phyloP scores from a whole-genome alignment of 2,329 filamentous ascomycete genomes.

The Raffaelea albimanens region DNA sequence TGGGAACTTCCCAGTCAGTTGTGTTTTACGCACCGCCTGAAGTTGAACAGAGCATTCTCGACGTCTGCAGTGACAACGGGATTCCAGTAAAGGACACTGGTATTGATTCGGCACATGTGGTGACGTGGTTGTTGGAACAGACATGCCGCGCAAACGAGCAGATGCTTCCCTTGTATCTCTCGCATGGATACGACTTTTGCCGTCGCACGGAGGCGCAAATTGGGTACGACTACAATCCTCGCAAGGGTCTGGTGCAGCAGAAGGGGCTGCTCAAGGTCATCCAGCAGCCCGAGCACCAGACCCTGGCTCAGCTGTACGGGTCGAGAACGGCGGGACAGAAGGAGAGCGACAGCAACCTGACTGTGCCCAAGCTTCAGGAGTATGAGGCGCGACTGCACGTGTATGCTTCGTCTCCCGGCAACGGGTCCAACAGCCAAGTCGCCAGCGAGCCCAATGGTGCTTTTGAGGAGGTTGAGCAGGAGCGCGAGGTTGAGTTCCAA shows the following conservation, averaged over 20 bases:
- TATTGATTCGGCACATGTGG: conserved; percentile 29
- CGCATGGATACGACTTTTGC: conserved; percentile 54
- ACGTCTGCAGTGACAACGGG: conserved; percentile 25
- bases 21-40: conserved; percentile 48
- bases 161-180: conserved; percentile 45
- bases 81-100: accelerated
- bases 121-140: conserved; percentile 55
- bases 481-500: conserved; percentile 50
- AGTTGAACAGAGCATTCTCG: conserved; percentile 51
- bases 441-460: conserved; percentile 23
- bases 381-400: conserved; percentile 19
- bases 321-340: not conserved
- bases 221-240: conserved; percentile 20
- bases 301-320: conserved; percentile 47
- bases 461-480: conserved; percentile 50
- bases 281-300: conserved; percentile 44
- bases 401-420: conserved; percentile 5
- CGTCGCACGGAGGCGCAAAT: conserved; percentile 39
- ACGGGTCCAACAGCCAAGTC: conserved; percentile 16
- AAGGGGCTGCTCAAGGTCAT: conserved; percentile 34
- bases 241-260: conserved; percentile 21
- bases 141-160: conserved; percentile 52
- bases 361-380: conserved; percentile 14
- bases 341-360: conserved; percentile 13
- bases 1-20: conserved; percentile 45